phyloP scores from a whole-genome alignment of 208 protist species.

The Naegleria fowleri region DNA sequence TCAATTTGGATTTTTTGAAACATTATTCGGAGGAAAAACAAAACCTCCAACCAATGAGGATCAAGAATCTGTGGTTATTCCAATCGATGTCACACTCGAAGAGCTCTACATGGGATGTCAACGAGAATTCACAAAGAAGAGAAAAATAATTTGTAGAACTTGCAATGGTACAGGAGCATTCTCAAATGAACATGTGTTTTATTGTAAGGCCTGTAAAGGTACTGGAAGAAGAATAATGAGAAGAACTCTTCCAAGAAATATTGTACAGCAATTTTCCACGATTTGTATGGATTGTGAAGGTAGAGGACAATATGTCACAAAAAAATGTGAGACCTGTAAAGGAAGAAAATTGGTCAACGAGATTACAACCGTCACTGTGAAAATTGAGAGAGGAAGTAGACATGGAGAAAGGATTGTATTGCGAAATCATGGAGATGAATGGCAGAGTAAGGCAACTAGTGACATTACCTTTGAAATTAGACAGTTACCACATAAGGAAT shows the following conservation, averaged over 20 bases:
- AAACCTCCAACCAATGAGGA: conserved; percentile 71
- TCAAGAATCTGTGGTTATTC: conserved; percentile 88
- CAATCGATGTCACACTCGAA: conserved; percentile 85
- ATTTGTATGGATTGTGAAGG: conserved; percentile 84
- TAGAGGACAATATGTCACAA: conserved; percentile 75
- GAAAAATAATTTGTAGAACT: conserved; percentile 62
- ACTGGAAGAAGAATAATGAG: conserved; percentile 81
- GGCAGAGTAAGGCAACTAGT: conserved; percentile 79
- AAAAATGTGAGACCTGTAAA: conserved; percentile 84
- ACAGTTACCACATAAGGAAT: conserved; percentile 68
- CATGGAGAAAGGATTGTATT: conserved; percentile 89
- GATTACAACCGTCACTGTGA: conserved; percentile 91
- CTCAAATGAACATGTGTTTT: conserved; percentile 57
- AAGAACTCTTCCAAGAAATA: conserved; percentile 81
- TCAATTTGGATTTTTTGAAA: conserved; percentile 5
- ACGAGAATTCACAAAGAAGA: conserved; percentile 84
- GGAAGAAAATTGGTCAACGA: conserved; percentile 88
- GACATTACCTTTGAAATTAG: conserved; percentile 95
- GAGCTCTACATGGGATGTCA: conserved; percentile 95
- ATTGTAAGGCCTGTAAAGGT: conserved; percentile 83
- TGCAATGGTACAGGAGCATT: conserved; percentile 75
- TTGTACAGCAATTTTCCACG: conserved; percentile 91
- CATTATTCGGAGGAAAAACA: conserved; percentile 26
- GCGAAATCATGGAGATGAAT: conserved; percentile 87
- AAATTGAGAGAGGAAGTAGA: conserved; percentile 92